phyloP scores from a whole-genome alignment of 345 rosid genomes.

The Durio zibethinus region DNA sequence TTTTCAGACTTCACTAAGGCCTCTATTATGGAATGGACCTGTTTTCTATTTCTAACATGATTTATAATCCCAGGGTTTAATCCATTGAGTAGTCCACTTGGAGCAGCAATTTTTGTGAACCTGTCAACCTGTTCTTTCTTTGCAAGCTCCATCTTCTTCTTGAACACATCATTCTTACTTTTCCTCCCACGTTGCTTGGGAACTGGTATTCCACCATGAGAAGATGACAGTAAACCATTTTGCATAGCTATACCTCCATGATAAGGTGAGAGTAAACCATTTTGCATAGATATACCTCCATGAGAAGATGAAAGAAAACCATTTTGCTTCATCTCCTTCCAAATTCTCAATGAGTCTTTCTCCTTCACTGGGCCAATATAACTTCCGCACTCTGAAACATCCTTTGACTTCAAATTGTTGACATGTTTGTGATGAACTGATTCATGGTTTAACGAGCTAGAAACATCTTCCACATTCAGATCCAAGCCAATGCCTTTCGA shows the following conservation, averaged over 20 bases:
- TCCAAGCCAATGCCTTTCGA: constrained; percentile 42
- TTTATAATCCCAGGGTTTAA: constrained; percentile 91
- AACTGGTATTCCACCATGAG: constrained; percentile 53
- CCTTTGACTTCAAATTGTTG: constrained; percentile 26
- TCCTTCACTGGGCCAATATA: constrained; percentile 43
- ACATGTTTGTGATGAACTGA: constrained; percentile 33
- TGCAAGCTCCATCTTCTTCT: constrained; percentile 67
- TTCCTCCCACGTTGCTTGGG: constrained; percentile 73
- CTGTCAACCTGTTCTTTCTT: constrained; percentile 76
- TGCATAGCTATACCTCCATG: constrained; percentile 57
- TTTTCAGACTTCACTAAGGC: constrained; percentile 64
- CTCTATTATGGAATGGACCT: constrained; percentile 88
- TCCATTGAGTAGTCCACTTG: constrained; percentile 83
- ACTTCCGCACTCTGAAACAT: constrained; percentile 75
- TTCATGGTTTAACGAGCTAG: constrained; percentile 47
- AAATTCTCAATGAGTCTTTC: constrained; percentile 61
- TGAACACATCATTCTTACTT: constrained; percentile 46
- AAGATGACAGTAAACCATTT: constrained; percentile 32
- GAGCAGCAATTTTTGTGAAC: constrained; percentile 79
- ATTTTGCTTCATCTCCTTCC: constrained; percentile 89
- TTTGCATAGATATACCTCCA: constrained; percentile 55
- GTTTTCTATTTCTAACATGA: constrained; percentile 81
- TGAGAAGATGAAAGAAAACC: constrained; percentile 76
- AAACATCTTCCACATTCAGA: constrained; percentile 49
- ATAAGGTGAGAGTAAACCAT: constrained; percentile 44